Conservation (phyloP, 1,139 yeast genomes). For the Kodamaea arcana region DNA sequence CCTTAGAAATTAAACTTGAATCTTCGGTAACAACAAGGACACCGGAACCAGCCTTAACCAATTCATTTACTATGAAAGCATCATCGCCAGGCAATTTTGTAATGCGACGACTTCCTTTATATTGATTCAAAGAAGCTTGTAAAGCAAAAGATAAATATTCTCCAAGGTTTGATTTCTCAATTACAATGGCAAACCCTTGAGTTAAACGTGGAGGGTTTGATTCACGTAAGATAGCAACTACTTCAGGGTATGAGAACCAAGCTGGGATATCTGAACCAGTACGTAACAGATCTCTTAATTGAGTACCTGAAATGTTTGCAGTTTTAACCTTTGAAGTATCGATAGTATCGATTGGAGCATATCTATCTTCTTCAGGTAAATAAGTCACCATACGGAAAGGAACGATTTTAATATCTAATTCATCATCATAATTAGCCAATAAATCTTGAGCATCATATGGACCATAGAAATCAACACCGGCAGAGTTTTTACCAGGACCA, state of each 20-base stretch:
- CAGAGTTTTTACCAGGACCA: slow-evolving; percentile 92
- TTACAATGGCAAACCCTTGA: slow-evolving; percentile 80
- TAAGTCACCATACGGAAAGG: slow-evolving; percentile 98
- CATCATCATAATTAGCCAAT: slow-evolving; percentile 70
- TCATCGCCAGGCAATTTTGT: slow-evolving; percentile 58
- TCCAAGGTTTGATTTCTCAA: slow-evolving; percentile 55
- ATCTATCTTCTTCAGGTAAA: slow-evolving; percentile 91
- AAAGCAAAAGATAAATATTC: slow-evolving; percentile 70
- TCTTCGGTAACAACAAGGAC: slow-evolving; percentile 58
- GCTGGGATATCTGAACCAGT: slow-evolving; percentile 88
- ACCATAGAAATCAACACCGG: slow-evolving; percentile 93
- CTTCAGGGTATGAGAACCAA: slow-evolving; percentile 98
- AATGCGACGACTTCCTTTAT: slow-evolving; percentile 81
- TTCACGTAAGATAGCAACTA: slow-evolving; percentile 84
- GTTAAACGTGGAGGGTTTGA: slow-evolving; percentile 87
- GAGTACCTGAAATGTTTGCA: slow-evolving; percentile 92
- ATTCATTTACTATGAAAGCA: slow-evolving; percentile 70
- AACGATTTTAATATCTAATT: slow-evolving; percentile 75
- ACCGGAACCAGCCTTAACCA: slow-evolving; percentile 87
- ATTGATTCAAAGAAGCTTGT: slow-evolving; percentile 87
- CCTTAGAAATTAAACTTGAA: slow-evolving; percentile 42
- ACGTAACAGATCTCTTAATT: slow-evolving; percentile 80
- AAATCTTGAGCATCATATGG: slow-evolving; percentile 95
- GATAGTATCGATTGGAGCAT: slow-evolving; percentile 92
- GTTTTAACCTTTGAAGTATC: slow-evolving; percentile 71